These are phyloP conservation scores for Aspergillus ustus DNA, from an alignment of 2,329 filamentous ascomycete genomes.

Conservation along the genomic window DNA sequence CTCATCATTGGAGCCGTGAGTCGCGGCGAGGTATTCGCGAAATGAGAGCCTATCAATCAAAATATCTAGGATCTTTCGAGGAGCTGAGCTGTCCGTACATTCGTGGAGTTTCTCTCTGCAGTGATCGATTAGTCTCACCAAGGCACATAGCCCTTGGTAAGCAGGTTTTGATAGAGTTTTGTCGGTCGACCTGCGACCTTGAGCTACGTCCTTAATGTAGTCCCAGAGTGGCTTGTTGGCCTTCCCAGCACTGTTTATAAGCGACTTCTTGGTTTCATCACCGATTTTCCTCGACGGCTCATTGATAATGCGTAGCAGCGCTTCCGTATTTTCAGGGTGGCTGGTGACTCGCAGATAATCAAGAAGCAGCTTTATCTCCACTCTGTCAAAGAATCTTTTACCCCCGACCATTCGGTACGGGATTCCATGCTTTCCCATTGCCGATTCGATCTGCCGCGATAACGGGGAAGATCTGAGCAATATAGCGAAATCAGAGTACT, in stretches of 20 bases:
- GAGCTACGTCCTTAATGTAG: constrained; percentile 65
- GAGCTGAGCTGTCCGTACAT: constrained; percentile 43
- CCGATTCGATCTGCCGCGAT: constrained; percentile 83
- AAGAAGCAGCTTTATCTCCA: constrained; percentile 82
- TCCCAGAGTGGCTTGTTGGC: constrained; percentile 74
- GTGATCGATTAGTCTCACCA: constrained; percentile 65
- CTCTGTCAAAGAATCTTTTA: constrained; percentile 86
- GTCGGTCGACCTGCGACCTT: constrained; percentile 56
- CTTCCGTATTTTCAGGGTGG: constrained; percentile 86
- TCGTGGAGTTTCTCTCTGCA: constrained; percentile 59
- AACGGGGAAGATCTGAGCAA: constrained; percentile 82
- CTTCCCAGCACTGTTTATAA: constrained; percentile 77
- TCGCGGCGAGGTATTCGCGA: constrained; percentile 72
- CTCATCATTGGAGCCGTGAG: constrained; percentile 75
- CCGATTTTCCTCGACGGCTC: constrained; percentile 80
- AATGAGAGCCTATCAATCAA: constrained; percentile 71
- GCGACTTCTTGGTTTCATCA: constrained; percentile 72
- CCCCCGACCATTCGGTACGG: constrained; percentile 93
- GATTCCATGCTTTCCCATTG: constrained; percentile 78
- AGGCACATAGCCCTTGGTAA: constrained; percentile 60
- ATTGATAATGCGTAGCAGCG: constrained; percentile 82
- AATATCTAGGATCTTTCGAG: constrained; percentile 58
- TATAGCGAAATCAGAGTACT: constrained; percentile 79
- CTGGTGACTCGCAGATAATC: constrained; percentile 88
- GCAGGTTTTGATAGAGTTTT: constrained; percentile 61